A percentile compares a stretch with the other conserved stretches of the same genome.
These are phyloP conservation scores for Verticillium klebahnii DNA, from an alignment of 2,329 filamentous ascomycete species.

Conservation along the genomic window DNA sequence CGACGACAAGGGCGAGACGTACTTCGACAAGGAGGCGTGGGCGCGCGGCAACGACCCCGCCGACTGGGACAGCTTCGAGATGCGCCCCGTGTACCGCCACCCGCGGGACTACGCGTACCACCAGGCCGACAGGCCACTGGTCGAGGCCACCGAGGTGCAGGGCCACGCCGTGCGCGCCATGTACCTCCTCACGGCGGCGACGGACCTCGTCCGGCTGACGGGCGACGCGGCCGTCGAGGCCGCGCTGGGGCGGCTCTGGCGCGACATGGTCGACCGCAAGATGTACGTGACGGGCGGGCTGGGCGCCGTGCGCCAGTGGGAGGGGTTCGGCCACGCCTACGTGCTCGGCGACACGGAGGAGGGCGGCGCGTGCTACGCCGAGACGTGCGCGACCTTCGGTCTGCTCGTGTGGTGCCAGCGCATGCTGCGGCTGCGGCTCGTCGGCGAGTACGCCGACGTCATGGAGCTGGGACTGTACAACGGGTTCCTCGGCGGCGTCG, in stretches of 20 bases:
- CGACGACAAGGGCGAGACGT: slow-evolving; percentile 44
- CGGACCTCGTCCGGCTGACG: slow-evolving; percentile 41
- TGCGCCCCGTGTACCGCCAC: slow-evolving; percentile 35
- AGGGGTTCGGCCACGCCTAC: not conserved
- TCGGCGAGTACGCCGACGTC: slow-evolving; percentile 1
- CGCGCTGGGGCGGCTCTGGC: slow-evolving; percentile 46
- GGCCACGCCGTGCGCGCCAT: slow-evolving; percentile 56
- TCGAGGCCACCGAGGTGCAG: slow-evolving; percentile 47
- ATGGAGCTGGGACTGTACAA: slow-evolving; percentile 4
- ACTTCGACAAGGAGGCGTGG: slow-evolving; percentile 47
- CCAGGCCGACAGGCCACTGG: slow-evolving; percentile 51
- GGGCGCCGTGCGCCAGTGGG: slow-evolving; percentile 29
- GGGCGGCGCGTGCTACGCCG: slow-evolving; percentile 3
- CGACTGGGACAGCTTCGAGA: slow-evolving; percentile 2
- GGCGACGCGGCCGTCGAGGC: slow-evolving; percentile 23
- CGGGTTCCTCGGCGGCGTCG: slow-evolving; percentile 3
- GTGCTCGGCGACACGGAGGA: slow-evolving; percentile 3
- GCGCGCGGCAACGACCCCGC: slow-evolving; percentile 34
- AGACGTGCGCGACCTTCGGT: slow-evolving; percentile 5
- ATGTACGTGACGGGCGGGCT: slow-evolving; percentile 60
- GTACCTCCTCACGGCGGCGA: slow-evolving; percentile 54
- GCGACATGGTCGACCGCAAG: slow-evolving; percentile 56
- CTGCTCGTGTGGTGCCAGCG: slow-evolving; percentile 4
- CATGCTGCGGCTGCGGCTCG: slow-evolving; percentile 1
- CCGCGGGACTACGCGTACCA: slow-evolving; percentile 40